Percentiles rank a stretch among this genome's conserved stretches.
Evolutionary conservation across 2,329 filamentous ascomycete species (phyloP).

Genomic region (Pseudofabraea citricarpa): DNA sequence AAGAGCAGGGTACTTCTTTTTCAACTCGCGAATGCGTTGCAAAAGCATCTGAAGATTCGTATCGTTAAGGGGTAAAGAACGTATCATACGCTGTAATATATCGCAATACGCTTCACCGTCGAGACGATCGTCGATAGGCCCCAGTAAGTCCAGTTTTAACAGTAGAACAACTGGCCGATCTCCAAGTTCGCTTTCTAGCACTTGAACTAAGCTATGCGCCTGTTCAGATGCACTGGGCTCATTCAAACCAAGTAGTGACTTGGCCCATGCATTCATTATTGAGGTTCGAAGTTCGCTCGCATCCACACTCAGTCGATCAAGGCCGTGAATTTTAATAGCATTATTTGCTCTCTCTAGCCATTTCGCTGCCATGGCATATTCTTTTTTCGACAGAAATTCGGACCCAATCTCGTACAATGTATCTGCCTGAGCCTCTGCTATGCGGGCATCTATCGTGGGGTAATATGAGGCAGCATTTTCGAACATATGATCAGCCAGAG

Average conservation of each 20-base stretch:
- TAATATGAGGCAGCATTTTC: conserved; percentile 45
- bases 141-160: conserved; percentile 63
- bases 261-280: conserved; percentile 60
- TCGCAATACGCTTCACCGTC: conserved; percentile 42
- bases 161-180: conserved; percentile 62
- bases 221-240: conserved; percentile 40
- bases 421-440: conserved; percentile 60
- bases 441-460: conserved; percentile 38
- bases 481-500: conserved; percentile 77
- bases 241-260: conserved; percentile 44
- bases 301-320: conserved; percentile 52
- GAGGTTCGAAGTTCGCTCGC: conserved; percentile 60
- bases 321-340: conserved; percentile 48
- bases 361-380: conserved; percentile 51
- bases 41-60: conserved; percentile 61
- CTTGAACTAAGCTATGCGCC: conserved; percentile 51
- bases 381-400: conserved; percentile 44
- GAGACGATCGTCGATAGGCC: conserved; percentile 40
- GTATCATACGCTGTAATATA: conserved; percentile 58
- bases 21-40: conserved; percentile 62
- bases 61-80: conserved; percentile 53
- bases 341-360: conserved; percentile 71
- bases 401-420: conserved; percentile 70
- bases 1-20: conserved; percentile 44
- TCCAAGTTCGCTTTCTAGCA: conserved; percentile 59